These are phyloP conservation scores for Fomitopsis palustris DNA, from an alignment of 1,284 basidiomycete genomes.

Conservation along the genomic window DNA sequence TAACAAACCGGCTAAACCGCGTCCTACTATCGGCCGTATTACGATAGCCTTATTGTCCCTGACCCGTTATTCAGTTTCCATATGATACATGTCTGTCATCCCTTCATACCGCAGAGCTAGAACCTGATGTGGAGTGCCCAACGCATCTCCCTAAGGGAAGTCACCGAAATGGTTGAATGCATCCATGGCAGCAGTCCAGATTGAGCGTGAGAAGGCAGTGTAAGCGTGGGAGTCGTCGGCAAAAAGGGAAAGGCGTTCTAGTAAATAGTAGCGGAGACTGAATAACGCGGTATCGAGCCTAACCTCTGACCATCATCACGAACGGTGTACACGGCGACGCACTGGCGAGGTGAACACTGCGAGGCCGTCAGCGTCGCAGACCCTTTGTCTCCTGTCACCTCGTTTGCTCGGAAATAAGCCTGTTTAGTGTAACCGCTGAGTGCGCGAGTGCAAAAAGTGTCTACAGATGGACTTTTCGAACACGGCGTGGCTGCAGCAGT, in stretches of 20 bases:
- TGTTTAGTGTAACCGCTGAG: slow-evolving; percentile 44
- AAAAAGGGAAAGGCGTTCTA: slow-evolving; percentile 10
- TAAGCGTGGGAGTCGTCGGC: slow-evolving; percentile 18
- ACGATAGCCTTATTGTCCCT: slow-evolving; percentile 9
- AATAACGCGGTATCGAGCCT: slow-evolving; percentile 22
- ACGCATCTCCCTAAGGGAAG: neutral
- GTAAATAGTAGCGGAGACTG: slow-evolving; percentile 21
- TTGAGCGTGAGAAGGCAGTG: slow-evolving; percentile 5
- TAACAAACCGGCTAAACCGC: slow-evolving; percentile 15
- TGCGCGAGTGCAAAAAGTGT: slow-evolving; percentile 43
- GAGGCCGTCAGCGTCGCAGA: slow-evolving; percentile 18
- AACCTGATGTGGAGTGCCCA: neutral
- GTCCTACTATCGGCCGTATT: slow-evolving; percentile 8
- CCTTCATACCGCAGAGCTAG: neutral
- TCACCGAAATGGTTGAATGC: neutral
- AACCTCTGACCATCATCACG: slow-evolving; percentile 29
- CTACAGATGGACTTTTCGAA: slow-evolving; percentile 49
- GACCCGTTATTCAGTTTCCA: neutral
- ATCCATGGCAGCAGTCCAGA: neutral
- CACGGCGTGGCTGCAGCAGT: slow-evolving; percentile 54
- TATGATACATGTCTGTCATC: neutral
- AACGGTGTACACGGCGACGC: slow-evolving; percentile 25
- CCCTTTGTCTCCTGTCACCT: slow-evolving; percentile 32
- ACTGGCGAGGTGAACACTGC: slow-evolving; percentile 27
- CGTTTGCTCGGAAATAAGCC: slow-evolving; percentile 49